Evolutionary conservation across 768 basidiomycete species (phyloP).

Genomic region (Suillus discolor): DNA sequence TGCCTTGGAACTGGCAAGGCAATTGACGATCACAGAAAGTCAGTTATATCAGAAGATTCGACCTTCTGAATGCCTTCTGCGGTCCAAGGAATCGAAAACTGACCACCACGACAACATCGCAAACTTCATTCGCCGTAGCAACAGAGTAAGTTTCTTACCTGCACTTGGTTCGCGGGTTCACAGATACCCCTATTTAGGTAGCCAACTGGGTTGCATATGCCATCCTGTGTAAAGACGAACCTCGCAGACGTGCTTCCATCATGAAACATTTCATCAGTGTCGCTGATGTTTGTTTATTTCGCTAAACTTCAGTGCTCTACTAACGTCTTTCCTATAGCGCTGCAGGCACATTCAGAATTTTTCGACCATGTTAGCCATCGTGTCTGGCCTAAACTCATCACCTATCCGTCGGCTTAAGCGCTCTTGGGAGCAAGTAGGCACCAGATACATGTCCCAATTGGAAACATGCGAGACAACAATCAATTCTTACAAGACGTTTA

Average conservation of each 20-base stretch:
- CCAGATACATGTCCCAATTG: constrained; percentile 50
- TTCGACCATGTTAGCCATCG: constrained; percentile 66
- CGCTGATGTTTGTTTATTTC: constrained; percentile 54
- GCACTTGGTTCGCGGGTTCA: background rate
- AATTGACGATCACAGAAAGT: constrained; percentile 68
- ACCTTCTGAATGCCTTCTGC: constrained; percentile 62
- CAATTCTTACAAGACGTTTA: constrained; percentile 70
- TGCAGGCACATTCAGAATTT: constrained; percentile 68
- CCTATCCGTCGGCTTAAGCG: constrained; percentile 66
- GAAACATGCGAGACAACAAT: constrained; percentile 58
- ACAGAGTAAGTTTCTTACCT: constrained; percentile 42
- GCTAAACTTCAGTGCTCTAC: background rate
- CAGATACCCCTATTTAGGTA: constrained; percentile 39
- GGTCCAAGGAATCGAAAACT: constrained; percentile 47
- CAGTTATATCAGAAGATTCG: constrained; percentile 59
- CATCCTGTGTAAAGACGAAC: constrained; percentile 56
- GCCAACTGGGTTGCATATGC: constrained; percentile 64
- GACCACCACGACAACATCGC: constrained; percentile 55
- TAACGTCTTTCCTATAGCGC: constrained; percentile 40
- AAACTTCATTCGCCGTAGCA: constrained; percentile 58
- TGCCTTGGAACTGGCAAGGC: constrained; percentile 65
- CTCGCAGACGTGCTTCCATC: constrained; percentile 57
- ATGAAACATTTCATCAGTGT: constrained; percentile 70
- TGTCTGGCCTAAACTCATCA: constrained; percentile 68
- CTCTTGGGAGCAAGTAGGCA: constrained; percentile 61